A percentile compares a stretch with the other conserved stretches of the same genome.
These are phyloP conservation scores for Termitomyces sp. DNA, from an alignment of 768 basidiomycete genomes.

Conservation along the genomic window DNA sequence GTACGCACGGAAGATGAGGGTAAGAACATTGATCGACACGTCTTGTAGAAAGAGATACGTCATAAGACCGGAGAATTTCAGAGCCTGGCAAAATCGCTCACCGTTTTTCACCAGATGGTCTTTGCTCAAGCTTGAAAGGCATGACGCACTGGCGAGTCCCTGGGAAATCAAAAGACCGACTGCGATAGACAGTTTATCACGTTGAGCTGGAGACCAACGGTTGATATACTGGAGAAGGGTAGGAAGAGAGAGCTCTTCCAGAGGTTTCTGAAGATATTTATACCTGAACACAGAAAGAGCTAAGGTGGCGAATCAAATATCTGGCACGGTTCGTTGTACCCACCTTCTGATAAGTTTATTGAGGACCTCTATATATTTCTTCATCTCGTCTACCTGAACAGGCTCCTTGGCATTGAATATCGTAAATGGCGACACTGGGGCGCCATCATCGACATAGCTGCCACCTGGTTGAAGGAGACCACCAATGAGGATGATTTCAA, in stretches of 20 bases:
- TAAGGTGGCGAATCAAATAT: background rate
- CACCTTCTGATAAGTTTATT: constrained; percentile 95
- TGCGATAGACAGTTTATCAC: constrained; percentile 80
- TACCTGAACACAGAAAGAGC: constrained; percentile 50
- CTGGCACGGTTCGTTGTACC: constrained; percentile 41
- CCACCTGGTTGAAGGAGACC: constrained; percentile 97
- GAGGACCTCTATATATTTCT: constrained; percentile 90
- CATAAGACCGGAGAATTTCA: background rate
- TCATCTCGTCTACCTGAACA: constrained; percentile 78
- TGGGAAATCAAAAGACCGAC: constrained; percentile 81
- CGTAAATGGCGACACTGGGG: constrained; percentile 84
- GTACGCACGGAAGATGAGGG: constrained; percentile 77
- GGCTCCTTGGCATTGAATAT: constrained; percentile 79
- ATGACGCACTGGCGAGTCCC: constrained; percentile 72
- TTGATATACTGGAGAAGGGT: constrained; percentile 84
- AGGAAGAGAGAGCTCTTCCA: constrained; percentile 82
- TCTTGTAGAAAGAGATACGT: constrained; percentile 36
- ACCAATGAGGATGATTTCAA: constrained; percentile 93
- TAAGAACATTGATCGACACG: constrained; percentile 71
- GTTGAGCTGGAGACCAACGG: constrained; percentile 73
- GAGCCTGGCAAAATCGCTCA: constrained; percentile 21
- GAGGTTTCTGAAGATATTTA: constrained; percentile 97
- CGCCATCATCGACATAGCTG: constrained; percentile 81
- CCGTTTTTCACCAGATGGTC: constrained; percentile 97
- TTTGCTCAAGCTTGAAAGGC: constrained; percentile 79